Evolutionary conservation across 2,329 filamentous ascomycete species (phyloP).

Genomic region (Fusarium buxicola): DNA sequence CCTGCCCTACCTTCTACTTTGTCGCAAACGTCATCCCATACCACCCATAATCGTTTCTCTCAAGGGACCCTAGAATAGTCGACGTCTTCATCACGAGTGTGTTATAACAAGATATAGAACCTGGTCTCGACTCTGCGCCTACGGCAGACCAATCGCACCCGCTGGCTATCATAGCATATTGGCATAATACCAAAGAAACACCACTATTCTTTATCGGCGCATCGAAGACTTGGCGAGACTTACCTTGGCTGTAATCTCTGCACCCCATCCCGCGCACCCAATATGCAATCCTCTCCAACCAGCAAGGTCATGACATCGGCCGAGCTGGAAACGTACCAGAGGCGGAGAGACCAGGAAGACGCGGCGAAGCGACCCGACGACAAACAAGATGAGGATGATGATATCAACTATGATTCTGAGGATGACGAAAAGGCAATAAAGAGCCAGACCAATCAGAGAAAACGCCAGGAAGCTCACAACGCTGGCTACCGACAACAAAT

Average conservation of each 20-base stretch:
- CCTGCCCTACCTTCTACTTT: too few relatives aligned
- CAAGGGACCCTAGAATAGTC: too few relatives aligned
- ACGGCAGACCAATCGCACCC: too few relatives aligned
- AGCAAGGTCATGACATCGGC: slow-evolving; percentile 34
- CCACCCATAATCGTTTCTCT: too few relatives aligned
- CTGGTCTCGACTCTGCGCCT: too few relatives aligned
- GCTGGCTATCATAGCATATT: too few relatives aligned
- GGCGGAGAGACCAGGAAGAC: slow-evolving; percentile 10
- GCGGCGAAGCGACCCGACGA: slow-evolving; percentile 4
- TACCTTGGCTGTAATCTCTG: background rate
- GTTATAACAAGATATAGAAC: too few relatives aligned
- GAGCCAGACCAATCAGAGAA: slow-evolving; percentile 22
- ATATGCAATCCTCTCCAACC: slow-evolving; percentile 27
- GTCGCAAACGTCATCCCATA: too few relatives aligned
- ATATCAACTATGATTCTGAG: slow-evolving; percentile 33
- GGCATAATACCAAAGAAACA: too few relatives aligned
- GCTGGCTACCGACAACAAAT: slow-evolving; percentile 34
- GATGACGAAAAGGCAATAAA: slow-evolving; percentile 2
- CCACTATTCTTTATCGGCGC: too few relatives aligned
- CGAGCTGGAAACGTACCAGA: slow-evolving; percentile 28
- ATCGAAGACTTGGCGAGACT: too few relatives aligned
- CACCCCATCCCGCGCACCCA: slow-evolving; percentile 1
- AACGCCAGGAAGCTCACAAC: slow-evolving; percentile 30
- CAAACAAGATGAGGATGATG: slow-evolving; percentile 24
- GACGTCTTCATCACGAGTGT: too few relatives aligned